Percentiles rank a stretch among this genome's conserved stretches.
Conservation (phyloP, 148 eudicot species). For the Rhododendron henanense region DNA sequence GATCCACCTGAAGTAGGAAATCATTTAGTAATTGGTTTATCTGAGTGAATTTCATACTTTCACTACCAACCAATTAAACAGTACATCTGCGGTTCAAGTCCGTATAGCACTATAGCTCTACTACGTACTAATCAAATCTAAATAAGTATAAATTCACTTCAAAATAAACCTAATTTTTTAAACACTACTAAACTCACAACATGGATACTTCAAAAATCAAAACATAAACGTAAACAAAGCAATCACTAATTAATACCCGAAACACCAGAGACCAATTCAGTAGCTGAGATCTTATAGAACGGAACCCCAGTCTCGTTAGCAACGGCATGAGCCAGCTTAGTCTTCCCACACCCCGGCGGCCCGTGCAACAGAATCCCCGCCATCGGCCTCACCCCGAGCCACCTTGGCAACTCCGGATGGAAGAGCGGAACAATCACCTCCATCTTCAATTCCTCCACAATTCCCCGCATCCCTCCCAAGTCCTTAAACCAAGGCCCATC, state of each 20-base stretch:
- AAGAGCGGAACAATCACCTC: constrained; percentile 71
- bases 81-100: too few relatives aligned
- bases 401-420: constrained; percentile 44
- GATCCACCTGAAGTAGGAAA: constrained; percentile 57
- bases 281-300: constrained; percentile 71
- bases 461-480: constrained; percentile 64
- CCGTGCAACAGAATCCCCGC: constrained; percentile 76
- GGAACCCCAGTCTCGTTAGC: constrained; percentile 80
- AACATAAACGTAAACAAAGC: neutral
- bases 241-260: constrained; percentile 40
- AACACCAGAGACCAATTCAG: constrained; percentile 80
- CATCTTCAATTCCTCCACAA: constrained; percentile 56
- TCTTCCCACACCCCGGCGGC: constrained; percentile 95
- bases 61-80: neutral
- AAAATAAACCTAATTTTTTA: too few relatives aligned
- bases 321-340: constrained; percentile 82
- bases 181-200: neutral
- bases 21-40: neutral
- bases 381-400: constrained; percentile 54
- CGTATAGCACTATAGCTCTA: too few relatives aligned
- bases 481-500: constrained; percentile 61
- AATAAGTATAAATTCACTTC: too few relatives aligned
- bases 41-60: neutral
- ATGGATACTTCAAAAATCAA: neutral
- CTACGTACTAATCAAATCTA: too few relatives aligned